phyloP scores from a whole-genome alignment of 148 eudicot genomes.

The Amaranthus cruentus region DNA sequence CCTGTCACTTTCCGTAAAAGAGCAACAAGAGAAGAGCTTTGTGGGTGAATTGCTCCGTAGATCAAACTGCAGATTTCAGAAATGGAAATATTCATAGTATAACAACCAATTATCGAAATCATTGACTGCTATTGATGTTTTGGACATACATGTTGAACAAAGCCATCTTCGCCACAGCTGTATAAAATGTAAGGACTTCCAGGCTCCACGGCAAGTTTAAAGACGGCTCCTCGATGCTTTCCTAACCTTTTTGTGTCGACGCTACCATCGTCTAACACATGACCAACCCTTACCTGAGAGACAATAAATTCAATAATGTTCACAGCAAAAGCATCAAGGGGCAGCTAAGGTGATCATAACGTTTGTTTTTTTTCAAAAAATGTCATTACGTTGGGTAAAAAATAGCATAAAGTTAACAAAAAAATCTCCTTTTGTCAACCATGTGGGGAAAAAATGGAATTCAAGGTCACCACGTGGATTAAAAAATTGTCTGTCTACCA shows the following conservation, averaged over 20 bases:
- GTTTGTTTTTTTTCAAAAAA: too few relatives aligned
- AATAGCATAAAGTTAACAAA: too few relatives aligned
- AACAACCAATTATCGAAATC: not conserved
- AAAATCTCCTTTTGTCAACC: too few relatives aligned
- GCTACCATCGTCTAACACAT: conserved; percentile 43
- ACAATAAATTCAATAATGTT: conserved; percentile 2
- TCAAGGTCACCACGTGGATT: too few relatives aligned
- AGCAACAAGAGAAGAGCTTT: conserved; percentile 67
- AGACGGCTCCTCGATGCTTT: conserved; percentile 65
- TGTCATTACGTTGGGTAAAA: too few relatives aligned
- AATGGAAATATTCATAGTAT: conserved; percentile 11
- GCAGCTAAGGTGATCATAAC: not conserved
- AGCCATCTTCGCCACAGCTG: conserved; percentile 81
- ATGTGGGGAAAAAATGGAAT: too few relatives aligned
- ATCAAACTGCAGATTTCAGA: conserved; percentile 58
- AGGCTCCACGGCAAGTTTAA: conserved; percentile 73
- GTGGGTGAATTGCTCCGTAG: conserved; percentile 56
- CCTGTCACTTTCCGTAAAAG: conserved; percentile 36
- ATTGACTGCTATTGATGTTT: conserved; percentile 1
- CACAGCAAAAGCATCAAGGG: conserved; percentile 1
- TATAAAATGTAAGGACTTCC: conserved; percentile 68
- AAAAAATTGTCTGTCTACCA: too few relatives aligned
- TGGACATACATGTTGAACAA: conserved; percentile 67
- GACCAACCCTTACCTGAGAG: conserved; percentile 68
- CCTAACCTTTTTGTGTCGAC: conserved; percentile 59